Conservation (phyloP, 495 filamentous ascomycete species). For the Penicillium crystallinum region DNA sequence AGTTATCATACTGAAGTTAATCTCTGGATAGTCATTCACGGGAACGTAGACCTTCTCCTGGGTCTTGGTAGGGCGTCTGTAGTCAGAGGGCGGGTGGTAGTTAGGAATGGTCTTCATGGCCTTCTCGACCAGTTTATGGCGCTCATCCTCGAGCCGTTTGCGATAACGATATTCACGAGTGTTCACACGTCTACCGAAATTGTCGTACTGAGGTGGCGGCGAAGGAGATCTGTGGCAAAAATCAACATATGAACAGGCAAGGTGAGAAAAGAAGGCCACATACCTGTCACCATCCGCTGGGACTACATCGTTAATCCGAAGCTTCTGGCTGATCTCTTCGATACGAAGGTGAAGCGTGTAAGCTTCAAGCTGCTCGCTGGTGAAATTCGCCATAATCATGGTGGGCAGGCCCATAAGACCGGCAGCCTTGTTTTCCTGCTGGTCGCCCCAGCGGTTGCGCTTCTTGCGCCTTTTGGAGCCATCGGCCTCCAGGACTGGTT, state of each 20-base stretch:
- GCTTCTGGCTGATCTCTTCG: slow-evolving; percentile 98
- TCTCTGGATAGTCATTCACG: slow-evolving; percentile 99
- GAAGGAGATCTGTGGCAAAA: slow-evolving; percentile 71
- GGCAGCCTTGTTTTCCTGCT: slow-evolving; percentile 93
- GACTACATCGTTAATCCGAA: slow-evolving; percentile 96
- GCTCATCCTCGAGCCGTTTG: slow-evolving; percentile 95
- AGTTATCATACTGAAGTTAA: slow-evolving; percentile 99
- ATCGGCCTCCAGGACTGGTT: slow-evolving; percentile 50
- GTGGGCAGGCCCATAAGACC: slow-evolving; percentile 97
- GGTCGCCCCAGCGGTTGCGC: slow-evolving; percentile 96
- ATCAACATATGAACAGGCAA: not conserved
- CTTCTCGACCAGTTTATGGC: slow-evolving; percentile 95
- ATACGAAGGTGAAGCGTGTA: slow-evolving; percentile 94
- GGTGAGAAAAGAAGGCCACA: slow-evolving; percentile 19
- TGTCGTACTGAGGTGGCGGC: slow-evolving; percentile 95
- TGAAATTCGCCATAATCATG: slow-evolving; percentile 94
- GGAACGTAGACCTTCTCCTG: slow-evolving; percentile 99
- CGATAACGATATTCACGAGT: slow-evolving; percentile 96
- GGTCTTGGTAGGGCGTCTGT: slow-evolving; percentile 96
- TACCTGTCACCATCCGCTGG: slow-evolving; percentile 92
- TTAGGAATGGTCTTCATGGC: slow-evolving; percentile 98
- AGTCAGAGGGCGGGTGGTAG: slow-evolving; percentile 95
- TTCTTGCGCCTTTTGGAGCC: slow-evolving; percentile 86
- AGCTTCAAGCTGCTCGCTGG: slow-evolving; percentile 93
- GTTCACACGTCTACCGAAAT: slow-evolving; percentile 96